A percentile compares a stretch with the other conserved stretches of the same genome.
phyloP scores from a whole-genome alignment of 2,329 filamentous ascomycete genomes.

The Cryphonectria carpinicola region DNA sequence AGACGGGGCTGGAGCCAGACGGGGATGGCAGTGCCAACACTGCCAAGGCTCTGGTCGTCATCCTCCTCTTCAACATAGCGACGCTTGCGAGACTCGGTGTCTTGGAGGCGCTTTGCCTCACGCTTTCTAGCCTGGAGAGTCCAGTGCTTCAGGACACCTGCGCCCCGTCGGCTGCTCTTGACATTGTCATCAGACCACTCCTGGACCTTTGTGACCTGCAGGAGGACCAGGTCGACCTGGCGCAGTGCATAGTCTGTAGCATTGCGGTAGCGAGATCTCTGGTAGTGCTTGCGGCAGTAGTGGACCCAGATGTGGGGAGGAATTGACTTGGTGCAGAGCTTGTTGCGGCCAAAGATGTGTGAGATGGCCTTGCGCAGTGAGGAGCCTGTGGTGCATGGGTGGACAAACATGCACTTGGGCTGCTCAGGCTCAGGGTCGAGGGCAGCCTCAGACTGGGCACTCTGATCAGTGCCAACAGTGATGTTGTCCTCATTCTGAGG shows the following conservation, averaged over 20 bases:
- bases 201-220: constrained; percentile 66
- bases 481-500: constrained; percentile 30
- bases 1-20: constrained; percentile 54
- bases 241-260: constrained; percentile 61
- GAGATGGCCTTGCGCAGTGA: constrained; percentile 75
- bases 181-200: constrained; percentile 61
- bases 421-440: constrained; percentile 29
- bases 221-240: constrained; percentile 66
- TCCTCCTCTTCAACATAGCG: constrained; percentile 34
- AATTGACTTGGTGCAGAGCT: constrained; percentile 73
- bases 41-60: constrained; percentile 40
- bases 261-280: constrained; percentile 73
- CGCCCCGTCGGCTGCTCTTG: constrained; percentile 21
- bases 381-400: constrained; percentile 62
- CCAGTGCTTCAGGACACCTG: constrained; percentile 60
- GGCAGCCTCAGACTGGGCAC: constrained; percentile 26
- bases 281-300: constrained; percentile 82
- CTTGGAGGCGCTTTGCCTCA: constrained; percentile 59
- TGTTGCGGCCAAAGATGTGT: constrained; percentile 83
- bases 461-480: constrained; percentile 20
- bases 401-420: constrained; percentile 57
- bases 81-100: constrained; percentile 36
- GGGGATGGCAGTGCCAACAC: constrained; percentile 48
- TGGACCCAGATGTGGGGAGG: constrained; percentile 73
- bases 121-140: constrained; percentile 66